phyloP scores from a whole-genome alignment of 495 filamentous ascomycete genomes.

The Apodospora peruviana region DNA sequence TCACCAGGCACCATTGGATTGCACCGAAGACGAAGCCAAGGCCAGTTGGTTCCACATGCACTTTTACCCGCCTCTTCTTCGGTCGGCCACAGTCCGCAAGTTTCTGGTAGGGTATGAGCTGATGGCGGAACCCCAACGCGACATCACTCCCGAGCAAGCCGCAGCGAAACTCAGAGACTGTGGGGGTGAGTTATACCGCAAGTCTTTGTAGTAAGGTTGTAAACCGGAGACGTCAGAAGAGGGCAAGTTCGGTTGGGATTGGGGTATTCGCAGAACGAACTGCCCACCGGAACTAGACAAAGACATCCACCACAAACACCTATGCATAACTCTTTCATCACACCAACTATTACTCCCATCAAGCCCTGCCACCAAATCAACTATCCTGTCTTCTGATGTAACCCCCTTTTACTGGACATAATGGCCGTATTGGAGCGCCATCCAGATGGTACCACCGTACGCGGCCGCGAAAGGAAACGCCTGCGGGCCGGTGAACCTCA shows the following conservation, averaged over 20 bases:
- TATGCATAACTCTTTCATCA: neutral
- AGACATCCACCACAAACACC: too few species aligned
- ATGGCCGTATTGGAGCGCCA: constrained; percentile 62
- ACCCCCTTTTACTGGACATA: constrained; percentile 49
- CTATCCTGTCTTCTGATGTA: neutral
- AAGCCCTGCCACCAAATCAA: neutral
- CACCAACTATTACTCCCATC: neutral
- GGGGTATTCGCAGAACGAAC: constrained; percentile 8
- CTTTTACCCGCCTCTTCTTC: constrained; percentile 90
- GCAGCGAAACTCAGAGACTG: constrained; percentile 67
- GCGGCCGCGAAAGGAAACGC: constrained; percentile 69
- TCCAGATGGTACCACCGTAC: constrained; percentile 69
- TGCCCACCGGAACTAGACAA: neutral
- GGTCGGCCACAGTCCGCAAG: constrained; percentile 90
- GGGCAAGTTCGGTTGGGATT: neutral
- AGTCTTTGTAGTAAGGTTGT: constrained; percentile 43
- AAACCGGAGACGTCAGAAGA: neutral
- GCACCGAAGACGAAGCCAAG: constrained; percentile 77
- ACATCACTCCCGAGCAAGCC: constrained; percentile 97
- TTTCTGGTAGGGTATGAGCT: constrained; percentile 95
- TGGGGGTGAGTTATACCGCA: constrained; percentile 79
- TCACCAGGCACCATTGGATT: constrained; percentile 89
- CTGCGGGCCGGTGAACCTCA: constrained; percentile 62
- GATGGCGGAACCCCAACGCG: constrained; percentile 92
- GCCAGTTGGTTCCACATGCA: constrained; percentile 90